A percentile compares a stretch with the other conserved stretches of the same genome.
Conservation (phyloP, 139 green algal species). For the Dunaliella primolecta region DNA sequence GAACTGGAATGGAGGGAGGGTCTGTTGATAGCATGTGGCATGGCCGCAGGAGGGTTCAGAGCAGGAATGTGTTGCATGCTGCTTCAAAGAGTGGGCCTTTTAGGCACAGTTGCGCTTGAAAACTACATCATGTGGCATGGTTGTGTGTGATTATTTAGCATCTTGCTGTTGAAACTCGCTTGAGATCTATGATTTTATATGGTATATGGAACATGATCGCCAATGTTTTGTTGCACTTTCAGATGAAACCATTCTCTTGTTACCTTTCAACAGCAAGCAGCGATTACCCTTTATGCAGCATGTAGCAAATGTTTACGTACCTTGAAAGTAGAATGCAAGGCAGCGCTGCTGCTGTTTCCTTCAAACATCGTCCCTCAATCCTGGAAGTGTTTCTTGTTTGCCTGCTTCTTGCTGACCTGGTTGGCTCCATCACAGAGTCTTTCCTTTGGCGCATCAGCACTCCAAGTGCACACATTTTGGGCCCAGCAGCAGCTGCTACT, state of each 20-base stretch:
- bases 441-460: neutral
- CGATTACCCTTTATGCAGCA: neutral
- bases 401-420: neutral
- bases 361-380: neutral
- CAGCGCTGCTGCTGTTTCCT: neutral
- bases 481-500: neutral
- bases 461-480: neutral
- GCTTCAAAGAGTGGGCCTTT: neutral
- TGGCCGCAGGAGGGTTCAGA: too few species aligned
- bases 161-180: neutral
- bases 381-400: neutral
- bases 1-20: too few species aligned
- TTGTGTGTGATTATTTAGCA: neutral
- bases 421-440: neutral
- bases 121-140: neutral
- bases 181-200: too few species aligned
- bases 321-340: too few species aligned
- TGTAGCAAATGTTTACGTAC: too few species aligned
- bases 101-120: neutral
- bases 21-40: too few species aligned
- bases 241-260: too few species aligned
- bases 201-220: too few species aligned
- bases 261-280: too few species aligned
- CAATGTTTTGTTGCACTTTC: too few species aligned
- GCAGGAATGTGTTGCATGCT: too few species aligned